phyloP scores from a whole-genome alignment of 2,329 filamentous ascomycete genomes.

The Claviceps pazoutovae region DNA sequence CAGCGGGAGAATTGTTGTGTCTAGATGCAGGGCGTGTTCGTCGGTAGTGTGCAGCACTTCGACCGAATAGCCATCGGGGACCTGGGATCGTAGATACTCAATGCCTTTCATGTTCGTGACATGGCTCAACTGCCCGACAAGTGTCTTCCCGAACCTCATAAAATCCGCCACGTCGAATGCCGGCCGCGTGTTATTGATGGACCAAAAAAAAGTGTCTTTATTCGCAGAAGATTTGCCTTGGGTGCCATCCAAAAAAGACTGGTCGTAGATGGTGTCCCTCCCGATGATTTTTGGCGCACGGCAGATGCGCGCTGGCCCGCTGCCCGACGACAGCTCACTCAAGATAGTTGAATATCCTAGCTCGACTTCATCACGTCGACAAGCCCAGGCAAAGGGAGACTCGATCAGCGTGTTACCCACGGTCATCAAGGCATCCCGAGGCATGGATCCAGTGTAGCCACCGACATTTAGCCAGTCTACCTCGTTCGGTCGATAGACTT shows the following conservation, averaged over 20 bases:
- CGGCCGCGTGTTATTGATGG: conserved; percentile 19
- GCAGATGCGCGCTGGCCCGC: conserved; percentile 5
- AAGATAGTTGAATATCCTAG: conserved; percentile 8
- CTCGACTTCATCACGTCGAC: conserved; percentile 13
- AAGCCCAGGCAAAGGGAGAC: conserved; percentile 17
- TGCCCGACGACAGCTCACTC: conserved; percentile 1
- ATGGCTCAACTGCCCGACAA: conserved; percentile 19
- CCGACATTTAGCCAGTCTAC: conserved; percentile 13
- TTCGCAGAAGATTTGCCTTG: background rate
- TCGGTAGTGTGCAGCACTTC: conserved; percentile 15
- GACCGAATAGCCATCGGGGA: conserved; percentile 16
- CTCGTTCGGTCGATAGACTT: conserved; percentile 12
- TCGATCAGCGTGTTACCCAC: conserved; percentile 19
- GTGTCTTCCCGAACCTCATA: conserved; percentile 18
- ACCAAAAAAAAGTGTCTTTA: conserved; percentile 9
- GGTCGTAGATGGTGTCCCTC: conserved; percentile 11
- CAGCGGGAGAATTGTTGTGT: conserved; percentile 17
- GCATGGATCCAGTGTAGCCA: conserved; percentile 21
- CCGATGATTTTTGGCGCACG: conserved; percentile 7
- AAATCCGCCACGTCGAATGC: conserved; percentile 22
- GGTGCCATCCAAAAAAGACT: background rate
- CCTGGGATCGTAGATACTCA: conserved; percentile 13
- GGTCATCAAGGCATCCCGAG: conserved; percentile 18
- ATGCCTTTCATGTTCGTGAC: conserved; percentile 20
- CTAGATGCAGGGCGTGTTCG: conserved; percentile 18